Percentiles rank a stretch among this genome's conserved stretches.
Evolutionary conservation across 805 yeast species (phyloP).

Genomic region (Saccharomycopsis capsularis): DNA sequence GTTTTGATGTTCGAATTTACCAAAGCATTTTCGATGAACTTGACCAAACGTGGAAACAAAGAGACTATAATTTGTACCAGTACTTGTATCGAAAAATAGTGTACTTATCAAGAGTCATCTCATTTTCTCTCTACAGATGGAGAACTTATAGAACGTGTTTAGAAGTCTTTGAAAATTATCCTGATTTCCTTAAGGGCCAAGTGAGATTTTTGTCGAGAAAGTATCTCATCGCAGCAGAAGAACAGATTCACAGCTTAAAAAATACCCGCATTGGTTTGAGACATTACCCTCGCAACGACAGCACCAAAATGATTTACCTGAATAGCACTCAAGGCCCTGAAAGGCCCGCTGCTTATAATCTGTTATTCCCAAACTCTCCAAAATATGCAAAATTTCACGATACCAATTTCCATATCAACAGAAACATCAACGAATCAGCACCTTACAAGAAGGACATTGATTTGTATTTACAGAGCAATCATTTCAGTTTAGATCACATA

Average conservation of each 20-base stretch:
- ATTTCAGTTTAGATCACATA: not conserved
- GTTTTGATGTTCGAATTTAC: not conserved
- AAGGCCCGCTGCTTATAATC: not conserved
- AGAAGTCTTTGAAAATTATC: not conserved
- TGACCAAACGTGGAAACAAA: not conserved
- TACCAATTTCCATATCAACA: not conserved
- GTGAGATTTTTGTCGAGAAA: not conserved
- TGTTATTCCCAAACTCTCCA: not conserved
- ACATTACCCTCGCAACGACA: conserved; percentile 4
- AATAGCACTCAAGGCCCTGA: too few relatives aligned
- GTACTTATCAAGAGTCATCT: conserved; percentile 8
- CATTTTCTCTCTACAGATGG: conserved; percentile 8
- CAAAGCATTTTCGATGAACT: conserved; percentile 4
- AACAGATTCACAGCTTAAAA: not conserved
- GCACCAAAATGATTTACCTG: not conserved
- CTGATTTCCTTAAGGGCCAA: not conserved
- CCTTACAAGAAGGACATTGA: not conserved
- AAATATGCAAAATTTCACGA: not conserved
- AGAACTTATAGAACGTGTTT: not conserved
- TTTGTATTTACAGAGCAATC: not conserved
- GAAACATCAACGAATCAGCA: not conserved
- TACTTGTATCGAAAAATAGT: conserved; percentile 4
- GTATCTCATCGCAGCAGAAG: not conserved
- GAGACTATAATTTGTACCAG: conserved; percentile 5
- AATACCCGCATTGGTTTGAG: not conserved